Base-by-base conservation (phyloP, 306 rosid species). In the Vicia sativa region DNA sequence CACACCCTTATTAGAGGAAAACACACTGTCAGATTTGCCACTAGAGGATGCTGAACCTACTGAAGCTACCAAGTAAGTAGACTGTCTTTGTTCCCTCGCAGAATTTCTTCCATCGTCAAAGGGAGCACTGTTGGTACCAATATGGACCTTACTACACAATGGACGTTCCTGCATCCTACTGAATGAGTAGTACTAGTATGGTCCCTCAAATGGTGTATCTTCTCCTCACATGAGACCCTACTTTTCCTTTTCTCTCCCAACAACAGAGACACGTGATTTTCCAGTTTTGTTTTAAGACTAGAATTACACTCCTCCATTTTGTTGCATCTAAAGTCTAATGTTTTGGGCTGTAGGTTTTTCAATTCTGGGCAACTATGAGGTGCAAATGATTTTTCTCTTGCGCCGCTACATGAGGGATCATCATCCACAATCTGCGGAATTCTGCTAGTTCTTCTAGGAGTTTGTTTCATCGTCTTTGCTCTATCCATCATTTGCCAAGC, bases 401-500 rank as follows among this genome's bases (percentile, higher is more conserved):
- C 78, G 45, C 67, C 72, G 31, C 69, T 65, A 42, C 70, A 57
- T 7, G 71, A 54, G 23, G 73, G 85, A 72, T 44, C 74, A 65
- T 50, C 72, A 68, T 55, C 74, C 38, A 49, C 50, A 74, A 54
- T 71, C 79, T 26, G 81, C 45, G 53, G 73, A 66, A 61, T 50
- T 38, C 52, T 57, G 70, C 77, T 16, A 19, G 73, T 55, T 65
- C 75, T 77, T 48, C 60, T 74, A 13, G n/a, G 72, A 66, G 55
- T 25, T 35, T 4, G 42, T 54, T 42, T 69, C 60, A 44, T 65
- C 34, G 59, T 62, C 79, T 79, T 89, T 18, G 91, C 97, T 67
- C 59, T 79, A 14, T 80, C 79, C 86, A 89, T 49, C 96, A 87
- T 92, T 77, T 81, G 82, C 97, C 97, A 89, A 35, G 97, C 97